These are phyloP conservation scores for Arthrobotrys musiformis DNA, from an alignment of 2,329 filamentous ascomycete species.

Conservation along the genomic window DNA sequence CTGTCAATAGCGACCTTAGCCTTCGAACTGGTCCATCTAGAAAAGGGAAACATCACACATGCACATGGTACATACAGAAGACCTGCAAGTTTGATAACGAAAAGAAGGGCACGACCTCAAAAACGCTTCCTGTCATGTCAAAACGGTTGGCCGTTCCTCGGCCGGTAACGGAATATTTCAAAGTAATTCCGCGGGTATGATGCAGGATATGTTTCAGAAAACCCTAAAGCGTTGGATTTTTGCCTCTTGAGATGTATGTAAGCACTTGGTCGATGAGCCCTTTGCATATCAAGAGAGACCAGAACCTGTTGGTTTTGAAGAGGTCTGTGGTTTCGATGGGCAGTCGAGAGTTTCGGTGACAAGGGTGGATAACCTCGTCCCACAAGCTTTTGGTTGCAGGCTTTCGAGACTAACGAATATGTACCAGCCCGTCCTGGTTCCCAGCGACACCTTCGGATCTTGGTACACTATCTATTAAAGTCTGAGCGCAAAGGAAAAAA, in stretches of 20 bases:
- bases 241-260: conserved; percentile 3
- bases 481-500: conserved; percentile 41
- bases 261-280: conserved; percentile 7
- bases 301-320: neutral
- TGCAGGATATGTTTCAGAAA: conserved; percentile 55
- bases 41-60: conserved; percentile 45
- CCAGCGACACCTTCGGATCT: conserved; percentile 54
- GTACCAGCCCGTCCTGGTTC: conserved; percentile 21
- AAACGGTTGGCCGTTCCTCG: conserved; percentile 3
- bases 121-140: neutral
- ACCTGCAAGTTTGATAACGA: conserved; percentile 19
- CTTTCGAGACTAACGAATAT: conserved; percentile 10
- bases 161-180: conserved; percentile 49
- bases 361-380: conserved; percentile 39
- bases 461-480: conserved; percentile 22
- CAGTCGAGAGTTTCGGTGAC: conserved; percentile 24
- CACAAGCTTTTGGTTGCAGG: conserved; percentile 41
- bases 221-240: conserved; percentile 4
- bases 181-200: conserved; percentile 49
- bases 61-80: conserved; percentile 12
- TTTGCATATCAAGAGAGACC: neutral
- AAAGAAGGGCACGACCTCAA: conserved; percentile 5
- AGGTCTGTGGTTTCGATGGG: conserved; percentile 56
- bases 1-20: conserved; percentile 26
- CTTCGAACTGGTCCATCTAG: conserved; percentile 1